phyloP scores from a whole-genome alignment of 345 rosid species.

The Acer campestre region DNA sequence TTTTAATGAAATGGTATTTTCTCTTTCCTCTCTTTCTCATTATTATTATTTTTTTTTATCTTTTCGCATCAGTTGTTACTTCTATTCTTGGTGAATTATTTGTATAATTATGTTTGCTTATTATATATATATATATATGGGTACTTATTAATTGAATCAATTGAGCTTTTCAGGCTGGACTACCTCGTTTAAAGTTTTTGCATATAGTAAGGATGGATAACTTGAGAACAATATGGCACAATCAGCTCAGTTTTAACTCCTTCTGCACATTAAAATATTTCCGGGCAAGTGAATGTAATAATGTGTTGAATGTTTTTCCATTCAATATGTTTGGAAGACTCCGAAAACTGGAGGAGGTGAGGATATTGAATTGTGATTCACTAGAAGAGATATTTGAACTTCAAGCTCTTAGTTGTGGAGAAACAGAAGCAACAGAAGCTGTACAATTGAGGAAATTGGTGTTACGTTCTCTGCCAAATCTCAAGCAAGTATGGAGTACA shows the following conservation, averaged over 20 bases:
- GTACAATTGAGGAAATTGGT: slow-evolving; percentile 2
- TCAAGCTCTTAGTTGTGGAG: not conserved
- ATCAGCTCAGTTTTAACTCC: not conserved
- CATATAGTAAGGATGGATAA: not conserved
- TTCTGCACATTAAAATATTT: not conserved
- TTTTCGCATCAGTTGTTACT: too few relatives aligned
- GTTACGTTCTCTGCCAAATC: not conserved
- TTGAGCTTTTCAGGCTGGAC: too few relatives aligned
- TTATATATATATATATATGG: too few relatives aligned
- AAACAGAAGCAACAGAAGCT: not conserved
- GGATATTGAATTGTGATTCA: not conserved
- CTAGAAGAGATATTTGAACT: slow-evolving; percentile 18
- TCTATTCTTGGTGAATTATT: too few relatives aligned
- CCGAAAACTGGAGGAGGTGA: not conserved
- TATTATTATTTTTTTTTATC: too few relatives aligned
- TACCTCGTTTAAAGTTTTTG: not conserved
- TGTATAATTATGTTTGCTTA: too few relatives aligned
- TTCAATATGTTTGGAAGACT: not conserved
- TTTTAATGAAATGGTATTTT: too few relatives aligned
- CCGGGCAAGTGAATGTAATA: not conserved
- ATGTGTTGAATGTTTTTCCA: not conserved
- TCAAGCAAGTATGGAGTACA: not conserved
- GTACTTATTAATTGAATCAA: too few relatives aligned
- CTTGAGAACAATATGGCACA: not conserved
- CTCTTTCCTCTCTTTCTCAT: too few relatives aligned